Percentiles rank a stretch among this genome's conserved stretches.
Conservation (phyloP, 192 early-diverging fungal genomes). For the Geranomyces michiganensis region DNA sequence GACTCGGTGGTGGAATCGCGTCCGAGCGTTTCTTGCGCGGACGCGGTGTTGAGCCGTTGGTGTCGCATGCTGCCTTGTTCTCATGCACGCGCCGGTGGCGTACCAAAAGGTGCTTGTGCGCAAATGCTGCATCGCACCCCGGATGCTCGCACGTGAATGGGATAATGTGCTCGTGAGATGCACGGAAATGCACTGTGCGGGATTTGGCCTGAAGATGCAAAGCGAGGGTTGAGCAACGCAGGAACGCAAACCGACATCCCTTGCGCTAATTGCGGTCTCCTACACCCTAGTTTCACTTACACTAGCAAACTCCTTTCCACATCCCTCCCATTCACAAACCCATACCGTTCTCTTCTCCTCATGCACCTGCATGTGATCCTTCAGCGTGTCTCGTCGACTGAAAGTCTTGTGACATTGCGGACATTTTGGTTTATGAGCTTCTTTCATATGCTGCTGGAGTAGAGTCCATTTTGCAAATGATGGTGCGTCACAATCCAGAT, state of each 20-base stretch:
- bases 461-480: constrained; percentile 20
- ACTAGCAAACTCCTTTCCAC: constrained; percentile 23
- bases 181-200: neutral
- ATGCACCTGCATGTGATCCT: constrained; percentile 26
- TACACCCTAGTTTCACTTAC: no score
- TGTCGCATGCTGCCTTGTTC: neutral
- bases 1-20: constrained; percentile 12
- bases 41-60: neutral
- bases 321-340: constrained; percentile 29
- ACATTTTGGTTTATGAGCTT: constrained; percentile 21
- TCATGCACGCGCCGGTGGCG: constrained; percentile 23
- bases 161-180: constrained; percentile 13
- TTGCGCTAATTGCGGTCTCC: no score
- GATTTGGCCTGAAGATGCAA: constrained; percentile 1
- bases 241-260: no score
- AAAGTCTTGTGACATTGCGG: constrained; percentile 24
- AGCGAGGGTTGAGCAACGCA: no score
- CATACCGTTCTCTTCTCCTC: constrained; percentile 15
- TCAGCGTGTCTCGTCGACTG: constrained; percentile 12
- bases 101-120: constrained; percentile 28
- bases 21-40: constrained; percentile 22
- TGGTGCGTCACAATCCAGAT: neutral
- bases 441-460: constrained; percentile 25
- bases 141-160: constrained; percentile 20
- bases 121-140: constrained; percentile 17